Base-by-base conservation (phyloP, 202 grass and related monocot genomes). In the Cymbopogon flexuosus region DNA sequence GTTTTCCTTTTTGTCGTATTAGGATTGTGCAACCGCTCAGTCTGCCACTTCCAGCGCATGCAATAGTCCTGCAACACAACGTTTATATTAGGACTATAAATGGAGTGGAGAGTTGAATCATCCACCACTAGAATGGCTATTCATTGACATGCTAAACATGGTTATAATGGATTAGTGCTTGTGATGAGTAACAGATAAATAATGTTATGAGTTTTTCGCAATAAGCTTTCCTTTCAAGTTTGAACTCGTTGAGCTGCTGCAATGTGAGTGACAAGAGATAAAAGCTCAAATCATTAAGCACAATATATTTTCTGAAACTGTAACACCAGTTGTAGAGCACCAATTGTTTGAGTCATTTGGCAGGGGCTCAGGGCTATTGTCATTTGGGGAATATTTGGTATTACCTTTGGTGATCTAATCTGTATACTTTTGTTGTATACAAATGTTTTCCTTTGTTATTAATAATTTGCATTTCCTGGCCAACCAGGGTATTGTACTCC, bases 71-170 rank as follows among this genome's bases (percentile, higher is more conserved):
- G 37, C 3, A 21, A 54, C 4, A 14, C 24, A 11, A 4, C 24
- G 30, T 62, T 71, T n/a, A n/a, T 45, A 77, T 77, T 61, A 19
- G 18, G 33, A 34, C 21, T 77, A 22, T 76, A 27, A 70, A 34
- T 70, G 34, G 45, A 40, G 42, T 70, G 31, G 51, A 69, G 36
- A 68, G 30, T 81, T 56, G 58, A 79, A 79, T 58, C 13, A 36
- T 36, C 22, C 37, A 77, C 15, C 15, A 63, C 4, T 76, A 62
- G 15, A 33, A 41, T 77, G 37, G 16, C 54, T 72, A 6, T 8
- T 49, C 49, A 68, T 24, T 49, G 39, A 46, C 14, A 14, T 47
- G 29, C 14, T 9, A 49, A 75, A 73, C 37, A 75, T 61, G 62
- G 5, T 73, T 82, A 12, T 49, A 77, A 15, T 77, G 22, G 21